Evolutionary conservation across 1,284 basidiomycete genomes (phyloP).

Genomic region (Macrocystidia cucumis): DNA sequence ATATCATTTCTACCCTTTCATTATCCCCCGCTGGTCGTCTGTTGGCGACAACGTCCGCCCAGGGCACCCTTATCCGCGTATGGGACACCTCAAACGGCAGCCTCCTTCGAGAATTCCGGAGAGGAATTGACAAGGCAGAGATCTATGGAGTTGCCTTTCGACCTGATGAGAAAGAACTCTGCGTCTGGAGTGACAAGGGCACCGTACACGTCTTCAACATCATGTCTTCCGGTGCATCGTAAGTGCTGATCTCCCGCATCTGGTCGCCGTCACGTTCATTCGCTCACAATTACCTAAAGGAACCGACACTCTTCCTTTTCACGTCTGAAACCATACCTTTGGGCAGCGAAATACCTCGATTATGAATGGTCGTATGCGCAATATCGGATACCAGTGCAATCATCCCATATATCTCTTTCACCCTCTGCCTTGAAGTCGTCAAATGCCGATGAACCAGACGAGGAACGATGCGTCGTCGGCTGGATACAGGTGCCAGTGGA

Average conservation of each 20-base stretch:
- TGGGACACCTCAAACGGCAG: slow-evolving; percentile 81
- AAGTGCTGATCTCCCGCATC: slow-evolving; percentile 22
- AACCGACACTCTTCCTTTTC: slow-evolving; percentile 79
- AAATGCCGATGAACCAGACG: slow-evolving; percentile 61
- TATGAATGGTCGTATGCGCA: slow-evolving; percentile 93
- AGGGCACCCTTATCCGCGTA: slow-evolving; percentile 84
- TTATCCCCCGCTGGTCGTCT: slow-evolving; percentile 74
- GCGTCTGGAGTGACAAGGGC: slow-evolving; percentile 95
- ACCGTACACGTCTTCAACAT: slow-evolving; percentile 90
- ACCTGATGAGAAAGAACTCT: slow-evolving; percentile 73
- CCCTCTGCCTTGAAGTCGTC: slow-evolving; percentile 50
- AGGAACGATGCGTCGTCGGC: slow-evolving; percentile 79
- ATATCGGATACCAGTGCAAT: slow-evolving; percentile 82
- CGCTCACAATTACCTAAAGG: slow-evolving; percentile 25
- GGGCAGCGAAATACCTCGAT: slow-evolving; percentile 87
- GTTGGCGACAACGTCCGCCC: slow-evolving; percentile 79
- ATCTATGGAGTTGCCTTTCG: slow-evolving; percentile 85
- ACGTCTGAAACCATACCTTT: slow-evolving; percentile 67
- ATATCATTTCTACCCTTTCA: slow-evolving; percentile 72
- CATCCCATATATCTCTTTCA: slow-evolving; percentile 71
- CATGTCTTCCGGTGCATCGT: slow-evolving; percentile 55
- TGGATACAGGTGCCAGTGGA: slow-evolving; percentile 62
- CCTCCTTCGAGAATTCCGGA: slow-evolving; percentile 73
- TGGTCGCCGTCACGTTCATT: slow-evolving; percentile 10
- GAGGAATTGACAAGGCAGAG: slow-evolving; percentile 87